Conservation (phyloP, 2,329 filamentous ascomycete species). For the Teratosphaeria destructans region DNA sequence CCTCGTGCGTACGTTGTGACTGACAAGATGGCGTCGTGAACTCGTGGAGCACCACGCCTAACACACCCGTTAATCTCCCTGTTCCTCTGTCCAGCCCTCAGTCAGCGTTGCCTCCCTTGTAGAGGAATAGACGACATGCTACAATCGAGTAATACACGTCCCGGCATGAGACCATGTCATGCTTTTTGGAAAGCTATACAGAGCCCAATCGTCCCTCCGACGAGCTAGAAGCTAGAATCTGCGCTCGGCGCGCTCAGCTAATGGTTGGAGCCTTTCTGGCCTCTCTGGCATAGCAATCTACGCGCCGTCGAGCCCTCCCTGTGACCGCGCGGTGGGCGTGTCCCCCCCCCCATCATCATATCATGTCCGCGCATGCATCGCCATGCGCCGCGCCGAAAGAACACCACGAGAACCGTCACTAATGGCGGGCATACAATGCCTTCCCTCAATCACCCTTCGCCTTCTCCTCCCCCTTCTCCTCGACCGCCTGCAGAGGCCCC, state of each 20-base stretch:
- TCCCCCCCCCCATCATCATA: neutral
- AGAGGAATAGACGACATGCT: no score
- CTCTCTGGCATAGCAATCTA: neutral
- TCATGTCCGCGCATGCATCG: neutral
- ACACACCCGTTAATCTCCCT: no score
- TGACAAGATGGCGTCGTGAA: no score
- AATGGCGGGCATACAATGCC: neutral
- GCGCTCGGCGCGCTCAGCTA: neutral
- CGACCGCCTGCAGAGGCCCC: constrained; percentile 53
- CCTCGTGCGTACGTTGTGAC: no score
- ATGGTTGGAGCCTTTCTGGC: neutral
- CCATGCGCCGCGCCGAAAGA: neutral
- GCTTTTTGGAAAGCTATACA: neutral
- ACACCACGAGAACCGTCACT: neutral
- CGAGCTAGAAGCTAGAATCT: neutral
- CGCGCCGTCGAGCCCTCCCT: no score
- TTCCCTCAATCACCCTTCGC: neutral
- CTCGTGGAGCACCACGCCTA: no score
- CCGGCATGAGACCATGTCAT: neutral
- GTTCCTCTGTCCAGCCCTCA: no score
- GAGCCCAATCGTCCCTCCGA: neutral
- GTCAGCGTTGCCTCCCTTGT: no score
- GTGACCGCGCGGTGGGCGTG: neutral
- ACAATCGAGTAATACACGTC: no score
- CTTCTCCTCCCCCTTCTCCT: constrained; percentile 49